A percentile compares a stretch with the other conserved stretches of the same genome.
These are phyloP conservation scores for Mycosarcoma mackinlayi DNA, from an alignment of 1,284 basidiomycete species.

Conservation along the genomic window DNA sequence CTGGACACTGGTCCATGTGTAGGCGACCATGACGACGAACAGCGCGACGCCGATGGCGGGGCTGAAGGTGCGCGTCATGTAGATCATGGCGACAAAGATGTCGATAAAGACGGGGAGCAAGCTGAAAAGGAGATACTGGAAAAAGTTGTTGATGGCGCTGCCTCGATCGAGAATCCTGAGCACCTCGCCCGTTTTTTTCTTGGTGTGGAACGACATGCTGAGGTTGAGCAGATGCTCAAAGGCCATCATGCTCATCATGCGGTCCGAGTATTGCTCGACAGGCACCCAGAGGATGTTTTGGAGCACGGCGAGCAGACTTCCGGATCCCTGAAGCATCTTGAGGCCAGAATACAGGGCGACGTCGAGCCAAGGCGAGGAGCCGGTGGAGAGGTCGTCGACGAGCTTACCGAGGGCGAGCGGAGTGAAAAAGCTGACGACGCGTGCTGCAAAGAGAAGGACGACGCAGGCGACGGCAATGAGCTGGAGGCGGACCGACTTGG, in stretches of 20 bases:
- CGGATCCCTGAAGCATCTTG: constrained; percentile 69
- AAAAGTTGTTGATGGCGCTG: constrained; percentile 71
- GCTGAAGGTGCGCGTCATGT: constrained; percentile 75
- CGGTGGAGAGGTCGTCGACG: constrained; percentile 70
- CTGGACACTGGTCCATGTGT: constrained; percentile 76
- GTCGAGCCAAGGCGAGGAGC: constrained; percentile 52
- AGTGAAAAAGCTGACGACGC: constrained; percentile 78
- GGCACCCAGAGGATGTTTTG: constrained; percentile 74
- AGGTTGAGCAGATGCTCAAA: constrained; percentile 70
- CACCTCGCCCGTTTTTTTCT: constrained; percentile 77
- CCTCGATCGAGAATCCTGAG: constrained; percentile 77
- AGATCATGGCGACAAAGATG: constrained; percentile 72
- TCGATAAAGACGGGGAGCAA: constrained; percentile 84
- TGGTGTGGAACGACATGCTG: constrained; percentile 84
- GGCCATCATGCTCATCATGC: constrained; percentile 66
- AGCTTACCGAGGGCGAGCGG: constrained; percentile 80
- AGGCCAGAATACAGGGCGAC: constrained; percentile 67
- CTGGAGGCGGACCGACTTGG: constrained; percentile 76
- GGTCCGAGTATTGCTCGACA: constrained; percentile 82
- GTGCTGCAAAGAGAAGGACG: constrained; percentile 77
- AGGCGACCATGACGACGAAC: constrained; percentile 79
- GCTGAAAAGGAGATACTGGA: constrained; percentile 76
- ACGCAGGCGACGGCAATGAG: constrained; percentile 78
- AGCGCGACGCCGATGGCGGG: constrained; percentile 81
- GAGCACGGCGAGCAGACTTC: constrained; percentile 63